Percentiles rank a stretch among this genome's conserved stretches.
These are phyloP conservation scores for Chondrus crispus DNA, from an alignment of 23 red algal genomes.

Conservation along the genomic window DNA sequence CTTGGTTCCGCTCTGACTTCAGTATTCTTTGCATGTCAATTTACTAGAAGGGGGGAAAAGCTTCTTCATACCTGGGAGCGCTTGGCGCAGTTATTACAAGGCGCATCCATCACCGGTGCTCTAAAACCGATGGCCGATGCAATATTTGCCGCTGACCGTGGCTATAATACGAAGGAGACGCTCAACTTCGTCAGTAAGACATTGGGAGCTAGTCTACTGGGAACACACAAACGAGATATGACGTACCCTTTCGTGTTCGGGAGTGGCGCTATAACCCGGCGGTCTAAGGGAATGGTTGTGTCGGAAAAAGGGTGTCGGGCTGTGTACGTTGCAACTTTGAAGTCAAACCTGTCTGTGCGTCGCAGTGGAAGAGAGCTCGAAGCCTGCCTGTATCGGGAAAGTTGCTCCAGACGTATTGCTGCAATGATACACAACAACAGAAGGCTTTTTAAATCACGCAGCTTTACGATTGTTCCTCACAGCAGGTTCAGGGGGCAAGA, in stretches of 20 bases:
- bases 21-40: not conserved
- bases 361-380: not conserved
- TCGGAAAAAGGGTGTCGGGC: not conserved
- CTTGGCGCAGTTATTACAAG: not conserved
- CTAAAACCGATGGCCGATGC: not conserved
- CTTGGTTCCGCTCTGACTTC: not conserved
- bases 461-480: not conserved
- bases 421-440: not conserved
- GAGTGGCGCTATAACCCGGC: not conserved
- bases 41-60: not conserved
- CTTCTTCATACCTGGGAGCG: not conserved
- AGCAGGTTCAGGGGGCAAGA: not conserved
- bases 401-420: not conserved
- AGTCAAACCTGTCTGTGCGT: not conserved
- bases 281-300: not conserved
- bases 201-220: not conserved
- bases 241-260: not conserved
- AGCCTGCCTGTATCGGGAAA: not conserved
- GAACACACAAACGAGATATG: slow-evolving; percentile 12
- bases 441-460: not conserved
- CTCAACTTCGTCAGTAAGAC: not conserved
- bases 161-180: not conserved
- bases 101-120: not conserved
- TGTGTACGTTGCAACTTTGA: not conserved
- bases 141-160: not conserved